Percentiles rank a stretch among this genome's conserved stretches.
phyloP scores from a whole-genome alignment of 169 alveolate genomes.

The Cryptosporidium ubiquitum region DNA sequence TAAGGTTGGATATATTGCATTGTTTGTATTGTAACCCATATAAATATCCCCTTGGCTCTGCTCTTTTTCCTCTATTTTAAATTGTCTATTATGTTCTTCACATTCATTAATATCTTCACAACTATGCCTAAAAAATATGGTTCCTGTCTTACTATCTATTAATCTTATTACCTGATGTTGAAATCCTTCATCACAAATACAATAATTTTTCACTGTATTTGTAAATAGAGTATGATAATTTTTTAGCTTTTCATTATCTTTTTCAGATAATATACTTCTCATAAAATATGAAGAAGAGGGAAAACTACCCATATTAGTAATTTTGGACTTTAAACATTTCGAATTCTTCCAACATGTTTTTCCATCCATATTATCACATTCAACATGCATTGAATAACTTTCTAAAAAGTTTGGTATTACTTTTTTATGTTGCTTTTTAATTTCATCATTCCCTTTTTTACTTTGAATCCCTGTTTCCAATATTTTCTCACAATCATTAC shows the following conservation, averaged over 20 bases:
- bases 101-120: constrained; percentile 73
- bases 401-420: constrained; percentile 1
- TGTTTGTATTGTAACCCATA: constrained; percentile 55
- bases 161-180: constrained; percentile 41
- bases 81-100: constrained; percentile 44
- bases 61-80: constrained; percentile 30
- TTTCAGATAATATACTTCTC: not conserved
- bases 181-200: constrained; percentile 55
- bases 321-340: not conserved
- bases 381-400: constrained; percentile 12
- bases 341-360: constrained; percentile 48
- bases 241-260: not conserved
- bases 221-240: not conserved
- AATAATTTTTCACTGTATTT: not conserved
- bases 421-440: not conserved
- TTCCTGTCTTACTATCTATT: constrained; percentile 37
- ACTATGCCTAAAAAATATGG: constrained; percentile 39
- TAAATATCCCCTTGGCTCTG: constrained; percentile 51
- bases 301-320: not conserved
- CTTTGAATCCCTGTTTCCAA: not conserved
- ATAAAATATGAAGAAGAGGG: not conserved
- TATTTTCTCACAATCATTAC: constrained; percentile 27
- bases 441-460: not conserved
- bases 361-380: constrained; percentile 1
- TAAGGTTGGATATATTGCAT: constrained; percentile 61